Evolutionary conservation across 176 grass and related monocot genomes (phyloP), one percentile per base, ranked within the genome.

Genomic region (Oryza glumipatula): DNA sequence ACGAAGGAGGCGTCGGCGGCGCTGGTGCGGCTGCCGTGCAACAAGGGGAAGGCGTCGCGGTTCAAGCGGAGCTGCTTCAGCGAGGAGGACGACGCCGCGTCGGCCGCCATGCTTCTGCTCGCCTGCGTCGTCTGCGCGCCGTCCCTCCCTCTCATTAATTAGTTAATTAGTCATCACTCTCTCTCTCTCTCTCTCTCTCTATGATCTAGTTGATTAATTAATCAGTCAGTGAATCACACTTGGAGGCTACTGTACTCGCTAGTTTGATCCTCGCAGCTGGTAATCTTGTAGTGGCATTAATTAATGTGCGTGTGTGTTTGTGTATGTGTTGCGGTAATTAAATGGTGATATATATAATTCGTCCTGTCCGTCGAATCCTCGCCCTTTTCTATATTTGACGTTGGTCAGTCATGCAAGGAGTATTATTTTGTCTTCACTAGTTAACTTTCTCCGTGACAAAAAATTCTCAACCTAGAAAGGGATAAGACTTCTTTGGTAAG

Each of bases 51-150:
- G 77, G 89, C 89, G 28, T 93, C 89, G 84, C 88, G 92, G 85
- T 98, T 98, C 89, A 98, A 98, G 89, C 92, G 91, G 63, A 92
- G 82, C 86, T 88, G 90, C 86, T 98, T 93, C 87, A 98, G 80
- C 80, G 87, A 95, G 70, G 95, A 98, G 74, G 89, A 95, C 0
- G 86, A 95, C 77, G 95, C 66, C 5, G 82, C 87, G 12, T 86
- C 91, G 65, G 93, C 91, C 77, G 95, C 93, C 43, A 93, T 98
- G 44, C 87, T 98, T 4, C 78, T 98, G 49, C 82, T 95, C 70
- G 95, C 91, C 41, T 95, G 92, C 66, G 80, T 98, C 88, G 90
- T 91, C 60, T 98, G 85, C 76, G 30, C 84, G 21, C 82, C 92
- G 44, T 80, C 82, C 15, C 22, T 80, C 79, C 15, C 22, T 86